These are phyloP conservation scores for Thecaphora thlaspeos DNA, from an alignment of 1,284 basidiomycete genomes.

Conservation along the genomic window DNA sequence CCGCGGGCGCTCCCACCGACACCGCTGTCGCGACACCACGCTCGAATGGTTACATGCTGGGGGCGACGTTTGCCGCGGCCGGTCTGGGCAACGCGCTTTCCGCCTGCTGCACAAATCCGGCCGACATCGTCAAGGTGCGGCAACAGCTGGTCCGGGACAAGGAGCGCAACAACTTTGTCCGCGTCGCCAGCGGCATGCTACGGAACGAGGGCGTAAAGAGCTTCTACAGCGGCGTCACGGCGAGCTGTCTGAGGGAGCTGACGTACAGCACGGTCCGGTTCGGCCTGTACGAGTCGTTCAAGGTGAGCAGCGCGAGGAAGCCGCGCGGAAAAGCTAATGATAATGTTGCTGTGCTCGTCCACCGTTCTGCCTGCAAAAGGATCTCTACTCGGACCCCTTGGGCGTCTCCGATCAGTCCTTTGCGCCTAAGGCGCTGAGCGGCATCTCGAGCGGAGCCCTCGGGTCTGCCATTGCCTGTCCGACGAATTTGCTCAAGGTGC, in stretches of 20 bases:
- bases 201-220: slow-evolving; percentile 23
- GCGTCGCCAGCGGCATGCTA: slow-evolving; percentile 25
- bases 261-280: slow-evolving; percentile 47
- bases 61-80: slow-evolving; percentile 36
- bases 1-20: no score
- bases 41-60: slow-evolving; percentile 14
- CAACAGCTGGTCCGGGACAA: slow-evolving; percentile 38
- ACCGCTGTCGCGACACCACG: slow-evolving; percentile 1
- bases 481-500: slow-evolving; percentile 42
- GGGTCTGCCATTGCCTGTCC: slow-evolving; percentile 40
- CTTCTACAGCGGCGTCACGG: slow-evolving; percentile 41
- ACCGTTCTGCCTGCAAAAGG: no score
- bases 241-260: slow-evolving; percentile 36
- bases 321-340: background rate
- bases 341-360: background rate
- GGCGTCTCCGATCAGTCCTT: slow-evolving; percentile 27
- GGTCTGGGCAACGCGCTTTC: slow-evolving; percentile 41
- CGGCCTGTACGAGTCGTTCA: slow-evolving; percentile 43
- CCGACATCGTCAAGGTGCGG: slow-evolving; percentile 47
- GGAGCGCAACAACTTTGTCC: slow-evolving; percentile 25
- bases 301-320: slow-evolving; percentile 2
- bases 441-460: slow-evolving; percentile 39
- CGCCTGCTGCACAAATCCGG: slow-evolving; percentile 39
- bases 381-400: slow-evolving; percentile 17
- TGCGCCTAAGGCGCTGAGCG: slow-evolving; percentile 39